Percentiles rank a stretch among this genome's conserved stretches.
These are phyloP conservation scores for Sonneratia caseolaris DNA, from an alignment of 345 rosid genomes.

Conservation along the genomic window DNA sequence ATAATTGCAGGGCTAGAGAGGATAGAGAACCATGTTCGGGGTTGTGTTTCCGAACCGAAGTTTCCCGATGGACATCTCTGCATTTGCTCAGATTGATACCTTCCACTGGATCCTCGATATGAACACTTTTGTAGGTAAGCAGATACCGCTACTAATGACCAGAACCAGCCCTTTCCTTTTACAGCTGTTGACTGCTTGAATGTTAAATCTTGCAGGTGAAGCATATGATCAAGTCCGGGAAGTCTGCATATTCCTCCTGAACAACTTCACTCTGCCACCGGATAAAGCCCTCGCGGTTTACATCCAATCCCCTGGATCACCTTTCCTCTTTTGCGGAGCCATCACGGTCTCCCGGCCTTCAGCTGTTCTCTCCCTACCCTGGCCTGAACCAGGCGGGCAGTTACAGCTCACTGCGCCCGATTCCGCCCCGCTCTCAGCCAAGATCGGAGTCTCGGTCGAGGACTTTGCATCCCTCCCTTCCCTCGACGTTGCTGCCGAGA, in stretches of 20 bases:
- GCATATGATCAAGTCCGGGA: slow-evolving; percentile 75
- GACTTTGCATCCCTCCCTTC: slow-evolving; percentile 58
- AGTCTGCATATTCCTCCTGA: slow-evolving; percentile 73
- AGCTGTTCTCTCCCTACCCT: slow-evolving; percentile 65
- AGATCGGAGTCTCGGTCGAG: slow-evolving; percentile 83
- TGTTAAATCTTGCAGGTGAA: slow-evolving; percentile 40
- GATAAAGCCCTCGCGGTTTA: slow-evolving; percentile 93
- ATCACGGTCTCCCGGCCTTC: slow-evolving; percentile 75
- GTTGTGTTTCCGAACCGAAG: slow-evolving; percentile 94
- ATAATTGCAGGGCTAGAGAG: neutral
- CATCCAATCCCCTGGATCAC: slow-evolving; percentile 81
- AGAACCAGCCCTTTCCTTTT: too few species aligned
- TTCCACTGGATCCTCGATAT: slow-evolving; percentile 95
- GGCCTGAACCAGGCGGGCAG: slow-evolving; percentile 81
- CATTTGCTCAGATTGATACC: slow-evolving; percentile 82
- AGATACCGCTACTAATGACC: too few species aligned
- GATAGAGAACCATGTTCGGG: slow-evolving; percentile 51
- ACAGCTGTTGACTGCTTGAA: neutral
- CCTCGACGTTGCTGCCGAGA: slow-evolving; percentile 63
- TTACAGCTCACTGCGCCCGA: slow-evolving; percentile 59
- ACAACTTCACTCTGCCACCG: slow-evolving; percentile 67
- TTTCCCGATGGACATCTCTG: slow-evolving; percentile 85
- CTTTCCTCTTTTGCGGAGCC: slow-evolving; percentile 77
- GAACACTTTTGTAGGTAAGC: slow-evolving; percentile 43
- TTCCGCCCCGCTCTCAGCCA: slow-evolving; percentile 51